phyloP scores from a whole-genome alignment of 2,329 filamentous ascomycete species.

The Rhynchosporium graminicola region DNA sequence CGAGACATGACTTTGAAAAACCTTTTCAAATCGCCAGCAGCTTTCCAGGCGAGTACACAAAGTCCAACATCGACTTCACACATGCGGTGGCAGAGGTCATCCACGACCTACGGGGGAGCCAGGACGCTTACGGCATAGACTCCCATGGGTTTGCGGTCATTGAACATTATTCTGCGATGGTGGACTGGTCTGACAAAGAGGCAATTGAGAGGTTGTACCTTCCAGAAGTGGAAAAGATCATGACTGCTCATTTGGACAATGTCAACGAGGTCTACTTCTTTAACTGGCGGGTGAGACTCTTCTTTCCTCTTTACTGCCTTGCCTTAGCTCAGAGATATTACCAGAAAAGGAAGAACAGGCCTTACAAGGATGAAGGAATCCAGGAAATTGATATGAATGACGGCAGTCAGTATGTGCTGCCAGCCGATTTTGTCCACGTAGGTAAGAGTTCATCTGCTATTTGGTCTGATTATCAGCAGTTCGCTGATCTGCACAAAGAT shows the following conservation, averaged over 20 bases:
- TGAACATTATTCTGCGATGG: background rate
- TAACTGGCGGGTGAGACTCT: background rate
- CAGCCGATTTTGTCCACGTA: background rate
- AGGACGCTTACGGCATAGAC: background rate
- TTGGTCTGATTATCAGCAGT: background rate
- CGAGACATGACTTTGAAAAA: background rate
- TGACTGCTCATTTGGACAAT: background rate
- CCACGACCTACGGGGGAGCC: background rate
- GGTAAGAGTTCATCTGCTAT: background rate
- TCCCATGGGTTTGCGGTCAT: background rate
- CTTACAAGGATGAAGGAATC: slow-evolving; percentile 5
- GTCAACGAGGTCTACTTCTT: background rate
- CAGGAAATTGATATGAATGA: slow-evolving; percentile 1
- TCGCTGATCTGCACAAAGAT: background rate
- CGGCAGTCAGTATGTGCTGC: slow-evolving; percentile 10
- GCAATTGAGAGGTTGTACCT: background rate
- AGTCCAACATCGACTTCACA: background rate
- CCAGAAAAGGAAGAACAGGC: background rate
- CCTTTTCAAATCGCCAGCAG: background rate
- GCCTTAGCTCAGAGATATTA: background rate
- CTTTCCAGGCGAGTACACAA: background rate
- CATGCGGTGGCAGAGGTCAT: background rate
- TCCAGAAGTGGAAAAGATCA: background rate
- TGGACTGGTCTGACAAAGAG: background rate
- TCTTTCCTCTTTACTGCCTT: background rate